Evolutionary conservation across 2,329 filamentous ascomycete genomes (phyloP).

Genomic region (Didymellaceae sp.): DNA sequence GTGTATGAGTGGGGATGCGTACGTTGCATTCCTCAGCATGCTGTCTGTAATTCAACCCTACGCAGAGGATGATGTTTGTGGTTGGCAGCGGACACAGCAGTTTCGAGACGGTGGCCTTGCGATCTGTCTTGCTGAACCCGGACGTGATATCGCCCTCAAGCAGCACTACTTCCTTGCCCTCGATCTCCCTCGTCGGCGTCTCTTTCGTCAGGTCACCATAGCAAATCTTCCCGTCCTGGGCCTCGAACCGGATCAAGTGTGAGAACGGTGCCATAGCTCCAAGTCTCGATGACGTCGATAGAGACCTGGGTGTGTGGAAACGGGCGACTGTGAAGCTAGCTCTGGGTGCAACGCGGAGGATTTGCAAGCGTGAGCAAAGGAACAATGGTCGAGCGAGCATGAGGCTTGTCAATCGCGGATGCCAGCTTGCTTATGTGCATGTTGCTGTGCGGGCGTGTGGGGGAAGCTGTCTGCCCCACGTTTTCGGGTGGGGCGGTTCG

Average conservation of each 20-base stretch:
- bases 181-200: conserved; percentile 37
- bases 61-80: conserved; percentile 42
- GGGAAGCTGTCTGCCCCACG: conserved; percentile 15
- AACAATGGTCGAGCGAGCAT: conserved; percentile 6
- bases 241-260: conserved; percentile 43
- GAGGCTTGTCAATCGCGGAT: background rate
- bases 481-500: background rate
- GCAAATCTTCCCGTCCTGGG: conserved; percentile 35
- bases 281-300: conserved; percentile 5
- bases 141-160: conserved; percentile 36
- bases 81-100: conserved; percentile 38
- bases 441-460: background rate
- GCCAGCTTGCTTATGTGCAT: conserved; percentile 7
- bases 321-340: background rate
- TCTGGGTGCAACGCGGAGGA: background rate
- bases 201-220: conserved; percentile 44
- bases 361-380: conserved; percentile 1
- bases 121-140: conserved; percentile 40
- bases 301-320: background rate
- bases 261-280: conserved; percentile 37
- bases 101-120: conserved; percentile 37
- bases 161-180: conserved; percentile 39
- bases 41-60: conserved; percentile 45
- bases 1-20: no score
- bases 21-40: conserved; percentile 46